A percentile compares a stretch with the other conserved stretches of the same genome.
phyloP scores from a whole-genome alignment of 768 basidiomycete genomes.

The Guyanaporus albipodus region DNA sequence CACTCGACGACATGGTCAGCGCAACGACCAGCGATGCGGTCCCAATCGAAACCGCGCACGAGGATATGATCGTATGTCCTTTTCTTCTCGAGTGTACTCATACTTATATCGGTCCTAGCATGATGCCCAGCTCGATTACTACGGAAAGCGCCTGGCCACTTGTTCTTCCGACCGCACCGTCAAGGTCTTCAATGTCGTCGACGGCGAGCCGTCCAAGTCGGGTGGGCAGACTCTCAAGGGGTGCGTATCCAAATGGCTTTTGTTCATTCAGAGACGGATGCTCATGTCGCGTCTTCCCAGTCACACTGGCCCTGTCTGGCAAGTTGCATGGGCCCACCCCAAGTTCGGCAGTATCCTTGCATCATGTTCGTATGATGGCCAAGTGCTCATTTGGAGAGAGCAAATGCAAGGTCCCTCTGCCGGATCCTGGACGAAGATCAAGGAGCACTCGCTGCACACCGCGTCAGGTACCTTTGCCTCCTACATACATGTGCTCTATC shows the following conservation, averaged over 20 bases:
- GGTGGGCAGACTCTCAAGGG: conserved; percentile 76
- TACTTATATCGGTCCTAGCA: conserved; percentile 50
- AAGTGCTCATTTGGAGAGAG: conserved; percentile 98
- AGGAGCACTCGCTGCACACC: conserved; percentile 91
- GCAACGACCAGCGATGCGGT: conserved; percentile 63
- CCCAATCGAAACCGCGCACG: conserved; percentile 92
- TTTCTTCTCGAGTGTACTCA: background rate
- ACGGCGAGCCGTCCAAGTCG: conserved; percentile 72
- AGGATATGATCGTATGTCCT: conserved; percentile 89
- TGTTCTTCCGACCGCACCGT: conserved; percentile 95
- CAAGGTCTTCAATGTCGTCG: conserved; percentile 91
- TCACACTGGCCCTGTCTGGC: conserved; percentile 97
- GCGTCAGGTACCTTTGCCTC: conserved; percentile 71
- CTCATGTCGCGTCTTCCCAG: conserved; percentile 37
- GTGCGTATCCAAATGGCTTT: conserved; percentile 41
- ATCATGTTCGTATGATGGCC: conserved; percentile 97
- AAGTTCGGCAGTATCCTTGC: conserved; percentile 96
- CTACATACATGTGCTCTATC: background rate
- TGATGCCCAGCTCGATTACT: conserved; percentile 97
- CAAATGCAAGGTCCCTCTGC: conserved; percentile 48
- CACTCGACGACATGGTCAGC: conserved; percentile 12
- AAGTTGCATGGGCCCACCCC: conserved; percentile 97
- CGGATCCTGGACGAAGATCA: conserved; percentile 87
- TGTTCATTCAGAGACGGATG: background rate
- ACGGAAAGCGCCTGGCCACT: conserved; percentile 93